Percentiles rank a stretch among this genome's conserved stretches.
These are phyloP conservation scores for Penicillium freii DNA, from an alignment of 2,329 filamentous ascomycete genomes.

Conservation along the genomic window DNA sequence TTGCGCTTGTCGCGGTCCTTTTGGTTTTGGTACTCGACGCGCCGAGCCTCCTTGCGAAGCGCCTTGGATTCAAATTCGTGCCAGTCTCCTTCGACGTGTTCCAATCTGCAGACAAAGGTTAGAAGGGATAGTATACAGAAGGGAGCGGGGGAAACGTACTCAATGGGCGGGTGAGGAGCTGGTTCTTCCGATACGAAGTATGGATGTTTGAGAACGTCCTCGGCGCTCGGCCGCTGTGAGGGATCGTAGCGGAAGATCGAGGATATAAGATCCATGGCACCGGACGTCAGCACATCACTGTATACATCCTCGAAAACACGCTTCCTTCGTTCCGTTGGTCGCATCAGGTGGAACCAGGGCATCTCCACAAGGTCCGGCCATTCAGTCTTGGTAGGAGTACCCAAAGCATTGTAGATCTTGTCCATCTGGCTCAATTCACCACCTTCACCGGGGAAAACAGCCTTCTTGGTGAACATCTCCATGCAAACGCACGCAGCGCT, in stretches of 20 bases:
- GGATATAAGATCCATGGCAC: conserved; percentile 77
- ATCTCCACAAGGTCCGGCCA: conserved; percentile 93
- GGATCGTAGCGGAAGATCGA: conserved; percentile 92
- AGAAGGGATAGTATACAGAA: background rate
- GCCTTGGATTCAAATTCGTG: conserved; percentile 98
- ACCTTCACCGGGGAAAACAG: conserved; percentile 93
- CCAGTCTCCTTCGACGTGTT: conserved; percentile 86
- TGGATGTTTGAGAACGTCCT: conserved; percentile 77
- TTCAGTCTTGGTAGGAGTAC: conserved; percentile 77
- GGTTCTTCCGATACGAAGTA: conserved; percentile 89
- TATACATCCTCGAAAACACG: conserved; percentile 83
- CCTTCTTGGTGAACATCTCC: conserved; percentile 90
- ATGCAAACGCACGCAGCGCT: conserved; percentile 95
- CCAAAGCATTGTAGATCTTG: conserved; percentile 90
- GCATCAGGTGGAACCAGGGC: conserved; percentile 92
- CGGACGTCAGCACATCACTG: conserved; percentile 69
- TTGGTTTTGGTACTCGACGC: conserved; percentile 46
- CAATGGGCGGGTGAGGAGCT: conserved; percentile 69
- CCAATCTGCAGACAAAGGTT: conserved; percentile 56
- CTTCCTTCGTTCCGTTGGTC: conserved; percentile 69
- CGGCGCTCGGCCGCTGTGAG: conserved; percentile 74
- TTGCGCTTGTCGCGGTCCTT: conserved; percentile 50
- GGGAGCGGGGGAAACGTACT: conserved; percentile 56
- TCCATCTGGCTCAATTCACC: conserved; percentile 95
- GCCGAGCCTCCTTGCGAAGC: conserved; percentile 70